Base-by-base conservation (phyloP, 768 basidiomycete genomes). In the Boletus pseudopeckii region DNA sequence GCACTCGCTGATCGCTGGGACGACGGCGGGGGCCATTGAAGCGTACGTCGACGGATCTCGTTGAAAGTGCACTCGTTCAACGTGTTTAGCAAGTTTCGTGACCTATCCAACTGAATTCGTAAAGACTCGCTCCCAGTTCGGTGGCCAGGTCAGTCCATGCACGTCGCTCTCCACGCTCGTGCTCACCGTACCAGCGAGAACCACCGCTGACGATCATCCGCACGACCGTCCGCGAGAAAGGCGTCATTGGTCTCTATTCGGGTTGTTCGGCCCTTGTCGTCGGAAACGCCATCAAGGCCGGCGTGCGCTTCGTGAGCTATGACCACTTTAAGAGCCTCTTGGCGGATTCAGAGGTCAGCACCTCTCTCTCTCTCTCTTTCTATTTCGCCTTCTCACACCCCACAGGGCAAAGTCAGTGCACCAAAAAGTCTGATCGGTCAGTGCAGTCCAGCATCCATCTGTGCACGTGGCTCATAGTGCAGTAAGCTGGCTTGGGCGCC, bases 221-320 rank as follows among this genome's bases (percentile, higher is more conserved):
- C 42, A 79, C 84, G 28, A 98, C 95, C 0, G 52, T 96, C 28
- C 76, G 78, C 55, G 79, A 79, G 1, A 84, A 89, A 56, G 97
- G 97, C 9, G 60, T 97, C 14, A 66, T 69, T 0, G 97, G 96
- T 1, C 78, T 99, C n/a, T 99, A 99, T 61, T 90, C 93, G 1
- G 94, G 95, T 65, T 92, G 90, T 64, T 82, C 80, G 18, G 96
- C 97, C 0, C 79, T 98, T 15, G 82, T 98, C 6, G 77, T 93
- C 14, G 97, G 96, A 13, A 98, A 98, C 69, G 81, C 95, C 0
- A 67, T 83, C 60, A 99, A 99, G 75, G 97, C 97, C 1, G 97
- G 95, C 4, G 95, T 99, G 36, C 80, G 97, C 40, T 99, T 99
- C 70, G 81, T 97, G 52, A 88, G 85, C 60, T 99, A 99, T 72